Base-by-base conservation (phyloP, 2,329 filamentous ascomycete species). In the Blastomyces silverae region DNA sequence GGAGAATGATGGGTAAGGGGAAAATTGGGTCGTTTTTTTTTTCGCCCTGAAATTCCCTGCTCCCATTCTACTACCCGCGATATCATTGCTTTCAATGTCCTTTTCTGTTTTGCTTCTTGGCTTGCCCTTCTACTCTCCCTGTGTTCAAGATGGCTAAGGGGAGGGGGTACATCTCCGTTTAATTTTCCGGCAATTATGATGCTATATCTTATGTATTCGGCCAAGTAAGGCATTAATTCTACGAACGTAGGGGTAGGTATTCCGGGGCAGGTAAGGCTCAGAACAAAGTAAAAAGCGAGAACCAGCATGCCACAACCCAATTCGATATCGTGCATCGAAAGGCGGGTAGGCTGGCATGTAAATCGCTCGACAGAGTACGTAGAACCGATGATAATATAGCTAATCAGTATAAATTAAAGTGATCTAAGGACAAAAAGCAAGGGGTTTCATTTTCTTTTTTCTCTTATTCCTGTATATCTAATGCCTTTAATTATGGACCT, bases 91-190 rank as follows among this genome's bases (percentile, higher is more conserved):
- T 17, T 31, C 31, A 39, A 53, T 62, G 20, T 42, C 61, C 50
- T 62, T 53, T 25, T 53, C 46, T 55, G 20, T 56, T 22, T 13
- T 42, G 56, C 64, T 20, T 62, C 42, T 62, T 6, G 59, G 28
- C 39, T 58, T 37, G 34, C n/a, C 53, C 44, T 53, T 55, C 46
- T 50, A n/a, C 22, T 63, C 48, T 50, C 53, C 31, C 56, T 25
- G 53, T 42, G 37, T 53, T 55, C 20, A 10, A 25, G 20, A 55
- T 39, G n/a, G 52, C 20, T 22, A 44, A 60, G 46, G 34, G 20
- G 13, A n/a, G 17, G 20, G 20, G 61, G 50, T 62, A 62, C 60
- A 62, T 53, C 34, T 53, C 20, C 37, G 37, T 39, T 39, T 39
- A 39, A 3, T 31, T 42, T 7, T 46, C 3, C 4, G 1, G 17